phyloP scores from a whole-genome alignment of 148 eudicot genomes.

The Silene conica region DNA sequence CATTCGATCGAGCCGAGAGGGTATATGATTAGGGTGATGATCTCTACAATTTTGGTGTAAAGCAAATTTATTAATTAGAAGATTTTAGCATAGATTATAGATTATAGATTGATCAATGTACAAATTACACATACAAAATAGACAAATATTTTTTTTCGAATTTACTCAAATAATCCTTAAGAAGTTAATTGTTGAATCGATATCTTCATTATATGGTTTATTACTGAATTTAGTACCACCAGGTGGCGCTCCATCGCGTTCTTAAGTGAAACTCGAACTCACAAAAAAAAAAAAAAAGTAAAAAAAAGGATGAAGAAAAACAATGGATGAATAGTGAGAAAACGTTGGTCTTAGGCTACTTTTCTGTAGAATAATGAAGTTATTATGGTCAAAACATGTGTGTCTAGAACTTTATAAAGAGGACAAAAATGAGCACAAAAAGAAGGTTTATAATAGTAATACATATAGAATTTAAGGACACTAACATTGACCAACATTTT shows the following conservation, averaged over 20 bases:
- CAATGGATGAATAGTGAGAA: background rate
- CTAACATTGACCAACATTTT: slow-evolving; percentile 24
- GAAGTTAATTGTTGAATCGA: background rate
- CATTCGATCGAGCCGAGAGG: no score
- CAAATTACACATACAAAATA: slow-evolving; percentile 10
- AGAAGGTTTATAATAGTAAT: background rate
- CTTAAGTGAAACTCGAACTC: no score
- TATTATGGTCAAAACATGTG: slow-evolving; percentile 30
- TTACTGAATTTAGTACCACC: no score
- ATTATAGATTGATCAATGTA: slow-evolving; percentile 9
- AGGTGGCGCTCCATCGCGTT: no score
- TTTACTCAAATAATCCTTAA: background rate
- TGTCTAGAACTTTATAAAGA: background rate
- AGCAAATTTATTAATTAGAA: background rate
- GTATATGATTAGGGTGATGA: background rate
- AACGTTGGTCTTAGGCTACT: background rate
- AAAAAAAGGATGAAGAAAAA: background rate
- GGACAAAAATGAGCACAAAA: slow-evolving; percentile 1
- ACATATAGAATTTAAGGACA: slow-evolving; percentile 20
- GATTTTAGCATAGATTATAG: slow-evolving; percentile 16
- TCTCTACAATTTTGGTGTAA: slow-evolving; percentile 22
- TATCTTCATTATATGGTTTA: no score
- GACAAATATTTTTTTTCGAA: background rate
- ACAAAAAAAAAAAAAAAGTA: no score
- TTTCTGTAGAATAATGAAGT: background rate